Conservation (phyloP, 176 grass and related monocot genomes). For the Hyparrhenia diplandra region DNA sequence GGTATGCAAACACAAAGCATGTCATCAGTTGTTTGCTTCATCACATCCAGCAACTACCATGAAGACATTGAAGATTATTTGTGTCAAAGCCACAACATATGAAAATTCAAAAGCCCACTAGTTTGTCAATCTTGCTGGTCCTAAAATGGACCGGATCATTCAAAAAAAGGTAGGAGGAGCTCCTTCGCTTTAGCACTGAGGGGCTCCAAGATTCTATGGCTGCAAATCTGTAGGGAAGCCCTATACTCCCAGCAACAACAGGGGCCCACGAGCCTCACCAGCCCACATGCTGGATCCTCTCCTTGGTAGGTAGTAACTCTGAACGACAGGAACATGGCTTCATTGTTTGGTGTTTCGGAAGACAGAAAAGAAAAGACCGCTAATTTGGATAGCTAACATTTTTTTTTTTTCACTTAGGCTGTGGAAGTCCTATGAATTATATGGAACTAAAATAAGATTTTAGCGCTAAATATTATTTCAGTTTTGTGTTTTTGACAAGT, state of each 20-base stretch:
- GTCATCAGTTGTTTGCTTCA: constrained; percentile 28
- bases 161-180: too few species aligned
- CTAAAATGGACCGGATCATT: too few species aligned
- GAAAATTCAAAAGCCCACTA: neutral
- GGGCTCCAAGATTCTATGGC: too few species aligned
- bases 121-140: neutral
- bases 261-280: too few species aligned
- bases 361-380: neutral
- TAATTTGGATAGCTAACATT: neutral
- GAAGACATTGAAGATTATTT: constrained; percentile 39
- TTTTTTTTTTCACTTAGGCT: neutral
- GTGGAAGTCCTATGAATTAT: neutral
- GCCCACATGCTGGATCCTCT: neutral
- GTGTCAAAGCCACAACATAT: constrained; percentile 43
- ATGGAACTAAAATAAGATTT: neutral
- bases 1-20: neutral
- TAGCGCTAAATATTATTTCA: too few species aligned
- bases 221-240: too few species aligned
- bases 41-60: constrained; percentile 46
- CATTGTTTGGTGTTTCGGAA: neutral
- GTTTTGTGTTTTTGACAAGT: neutral
- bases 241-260: too few species aligned
- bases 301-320: neutral
- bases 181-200: too few species aligned
- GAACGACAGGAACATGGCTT: neutral